Evolutionary conservation across 192 early-diverging fungal genomes (phyloP).

Genomic region (Coemansia sp.): DNA sequence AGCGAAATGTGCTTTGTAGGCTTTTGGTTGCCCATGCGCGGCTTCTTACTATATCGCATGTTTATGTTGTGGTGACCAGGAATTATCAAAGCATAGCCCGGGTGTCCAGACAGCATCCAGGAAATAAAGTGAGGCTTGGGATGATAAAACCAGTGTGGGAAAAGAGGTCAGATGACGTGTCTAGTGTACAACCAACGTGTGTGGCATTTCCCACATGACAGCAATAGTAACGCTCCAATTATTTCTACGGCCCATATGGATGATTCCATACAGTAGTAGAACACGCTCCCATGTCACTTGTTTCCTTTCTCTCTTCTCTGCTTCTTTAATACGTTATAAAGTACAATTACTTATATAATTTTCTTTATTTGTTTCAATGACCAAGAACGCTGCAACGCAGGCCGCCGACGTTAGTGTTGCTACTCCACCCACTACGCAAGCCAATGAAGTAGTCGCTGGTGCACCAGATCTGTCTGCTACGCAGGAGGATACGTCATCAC

Average conservation of each 20-base stretch:
- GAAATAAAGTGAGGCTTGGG: too few species aligned
- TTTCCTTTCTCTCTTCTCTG: background rate
- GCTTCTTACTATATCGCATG: too few species aligned
- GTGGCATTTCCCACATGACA: background rate
- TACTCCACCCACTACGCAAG: background rate
- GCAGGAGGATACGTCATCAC: background rate
- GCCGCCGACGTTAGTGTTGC: background rate
- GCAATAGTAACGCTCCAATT: background rate
- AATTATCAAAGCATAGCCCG: too few species aligned
- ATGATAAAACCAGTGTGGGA: background rate
- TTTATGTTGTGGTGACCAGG: too few species aligned
- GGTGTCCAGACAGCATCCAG: too few species aligned
- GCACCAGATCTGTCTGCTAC: background rate
- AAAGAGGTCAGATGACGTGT: background rate
- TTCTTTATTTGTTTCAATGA: background rate
- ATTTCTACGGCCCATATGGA: background rate
- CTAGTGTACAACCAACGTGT: too few species aligned
- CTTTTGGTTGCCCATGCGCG: too few species aligned
- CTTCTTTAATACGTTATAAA: background rate
- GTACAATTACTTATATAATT: background rate
- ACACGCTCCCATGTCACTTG: too few species aligned
- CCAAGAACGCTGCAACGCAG: conserved; percentile 1
- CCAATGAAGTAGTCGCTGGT: background rate
- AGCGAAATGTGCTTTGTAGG: too few species aligned
- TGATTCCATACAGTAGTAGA: too few species aligned